A percentile compares a stretch with the other conserved stretches of the same genome.
Conservation (phyloP, 192 early-diverging fungal species). For the Funneliformis mosseae region DNA sequence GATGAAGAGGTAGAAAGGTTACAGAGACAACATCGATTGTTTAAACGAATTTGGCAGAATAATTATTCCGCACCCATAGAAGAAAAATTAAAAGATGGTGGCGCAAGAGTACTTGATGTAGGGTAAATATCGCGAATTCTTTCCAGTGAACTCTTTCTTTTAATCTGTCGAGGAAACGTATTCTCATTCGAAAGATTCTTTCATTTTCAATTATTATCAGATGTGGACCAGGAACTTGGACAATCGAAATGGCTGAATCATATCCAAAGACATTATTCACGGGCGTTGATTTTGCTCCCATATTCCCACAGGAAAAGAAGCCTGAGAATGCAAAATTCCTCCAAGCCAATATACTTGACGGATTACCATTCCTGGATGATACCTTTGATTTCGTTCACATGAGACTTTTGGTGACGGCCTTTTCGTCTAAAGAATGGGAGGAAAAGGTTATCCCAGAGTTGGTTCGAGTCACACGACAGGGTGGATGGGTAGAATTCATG, state of each 20-base stretch:
- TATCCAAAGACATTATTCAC: constrained; percentile 36
- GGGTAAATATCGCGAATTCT: constrained; percentile 19
- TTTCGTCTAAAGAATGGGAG: constrained; percentile 7
- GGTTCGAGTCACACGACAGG: constrained; percentile 23
- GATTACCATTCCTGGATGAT: constrained; percentile 34
- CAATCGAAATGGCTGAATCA: constrained; percentile 43
- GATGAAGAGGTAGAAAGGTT: not conserved
- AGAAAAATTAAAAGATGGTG: constrained; percentile 13
- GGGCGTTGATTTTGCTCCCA: constrained; percentile 41
- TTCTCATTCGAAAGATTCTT: not conserved
- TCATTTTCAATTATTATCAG: not conserved
- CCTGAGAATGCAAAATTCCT: constrained; percentile 27
- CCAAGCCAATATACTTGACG: constrained; percentile 21
- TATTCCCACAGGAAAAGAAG: constrained; percentile 28
- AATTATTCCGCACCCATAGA: constrained; percentile 12
- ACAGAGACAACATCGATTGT: constrained; percentile 9
- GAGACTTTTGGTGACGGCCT: constrained; percentile 9
- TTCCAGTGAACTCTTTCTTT: not conserved
- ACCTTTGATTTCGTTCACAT: constrained; percentile 38
- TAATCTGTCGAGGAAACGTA: not conserved
- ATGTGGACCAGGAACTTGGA: constrained; percentile 46
- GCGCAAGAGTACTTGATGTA: constrained; percentile 14
- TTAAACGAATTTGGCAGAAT: constrained; percentile 6
- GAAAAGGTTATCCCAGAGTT: constrained; percentile 27
- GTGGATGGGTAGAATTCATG: constrained; percentile 35